Base-by-base conservation (phyloP, 2,329 filamentous ascomycete species). In the Aspergillus carbonarius region DNA sequence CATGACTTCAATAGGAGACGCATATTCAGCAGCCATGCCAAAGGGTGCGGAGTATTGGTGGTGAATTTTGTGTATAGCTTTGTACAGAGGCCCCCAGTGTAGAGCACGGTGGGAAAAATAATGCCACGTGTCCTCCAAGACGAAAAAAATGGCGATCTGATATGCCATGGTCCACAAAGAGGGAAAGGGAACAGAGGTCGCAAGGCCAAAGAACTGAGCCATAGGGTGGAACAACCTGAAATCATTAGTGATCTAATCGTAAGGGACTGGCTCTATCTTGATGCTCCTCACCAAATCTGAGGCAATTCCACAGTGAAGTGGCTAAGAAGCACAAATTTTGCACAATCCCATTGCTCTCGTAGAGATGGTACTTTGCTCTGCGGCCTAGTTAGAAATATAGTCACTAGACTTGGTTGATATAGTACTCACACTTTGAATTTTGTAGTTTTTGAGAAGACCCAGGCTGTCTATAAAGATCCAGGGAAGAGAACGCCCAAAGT, bases 31-130 rank as follows among this genome's bases (percentile, higher is more conserved):
- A 18, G 95, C 93, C 54, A 99, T 83, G 67, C 95, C 95, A 73
- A 99, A 99, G 17, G 95, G 95, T 12, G 95, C 95, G 37, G 92
- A 96, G 82, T 99, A 99, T 72, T 95, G 93, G 82, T 99, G 95
- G 81, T 99, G 95, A 69, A 99, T 93, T 83, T 99, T 99, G 85
- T 99, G 95, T 70, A 99, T 91, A 72, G 88, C 85, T 82, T 92
- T 96, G 87, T 99, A 99, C 5, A 99, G 87, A 39, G 92, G 91
- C 20, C 91, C 93, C 82, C 92, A 96, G 83, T 99, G 95, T 79
- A 99, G 87, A 44, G 85, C 86, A 68, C 95, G 92, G 81, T 99
- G 95, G 67, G 87, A 87, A 88, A 93, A 98, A 84, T 99, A 99
- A 79, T 99, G 95, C 95, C 95, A 99, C 66, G 93, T 82, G 78